Evolutionary conservation across 495 filamentous ascomycete species (phyloP).

Genomic region (Aspergillus asperescens): DNA sequence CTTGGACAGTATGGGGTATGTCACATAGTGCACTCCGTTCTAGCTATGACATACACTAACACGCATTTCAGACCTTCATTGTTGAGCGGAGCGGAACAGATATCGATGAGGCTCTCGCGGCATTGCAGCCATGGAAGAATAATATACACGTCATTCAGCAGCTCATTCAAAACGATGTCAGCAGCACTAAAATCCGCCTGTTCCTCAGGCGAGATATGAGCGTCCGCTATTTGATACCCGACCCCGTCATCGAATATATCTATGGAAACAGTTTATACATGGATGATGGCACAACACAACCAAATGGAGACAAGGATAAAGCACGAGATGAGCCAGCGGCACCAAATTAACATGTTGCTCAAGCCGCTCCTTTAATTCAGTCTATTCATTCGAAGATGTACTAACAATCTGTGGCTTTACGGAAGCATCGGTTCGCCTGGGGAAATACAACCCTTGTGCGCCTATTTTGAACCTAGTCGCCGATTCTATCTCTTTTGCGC

Average conservation of each 20-base stretch:
- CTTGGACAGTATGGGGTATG: conserved; percentile 70
- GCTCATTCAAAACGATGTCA: conserved; percentile 85
- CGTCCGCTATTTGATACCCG: conserved; percentile 59
- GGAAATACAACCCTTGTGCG: not conserved
- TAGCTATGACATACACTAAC: conserved; percentile 1
- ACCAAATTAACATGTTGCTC: conserved; percentile 9
- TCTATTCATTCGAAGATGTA: too few species aligned
- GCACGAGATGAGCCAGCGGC: conserved; percentile 13
- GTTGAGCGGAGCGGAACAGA: conserved; percentile 88
- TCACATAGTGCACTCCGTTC: not conserved
- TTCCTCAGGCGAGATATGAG: conserved; percentile 80
- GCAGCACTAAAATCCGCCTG: conserved; percentile 80
- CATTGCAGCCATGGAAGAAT: conserved; percentile 63
- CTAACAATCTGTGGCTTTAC: not conserved
- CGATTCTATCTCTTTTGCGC: too few species aligned
- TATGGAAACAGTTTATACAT: conserved; percentile 67
- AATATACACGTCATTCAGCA: conserved; percentile 88
- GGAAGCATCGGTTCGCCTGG: not conserved
- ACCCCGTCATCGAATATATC: conserved; percentile 72
- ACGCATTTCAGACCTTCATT: conserved; percentile 59
- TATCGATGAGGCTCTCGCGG: conserved; percentile 73
- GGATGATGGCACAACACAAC: conserved; percentile 49
- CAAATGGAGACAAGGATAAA: conserved; percentile 38
- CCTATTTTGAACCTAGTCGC: not conserved
- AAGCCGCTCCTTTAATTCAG: not conserved